Evolutionary conservation across 208 protist genomes (phyloP).

Genomic region (Trichomonas gallinae): DNA sequence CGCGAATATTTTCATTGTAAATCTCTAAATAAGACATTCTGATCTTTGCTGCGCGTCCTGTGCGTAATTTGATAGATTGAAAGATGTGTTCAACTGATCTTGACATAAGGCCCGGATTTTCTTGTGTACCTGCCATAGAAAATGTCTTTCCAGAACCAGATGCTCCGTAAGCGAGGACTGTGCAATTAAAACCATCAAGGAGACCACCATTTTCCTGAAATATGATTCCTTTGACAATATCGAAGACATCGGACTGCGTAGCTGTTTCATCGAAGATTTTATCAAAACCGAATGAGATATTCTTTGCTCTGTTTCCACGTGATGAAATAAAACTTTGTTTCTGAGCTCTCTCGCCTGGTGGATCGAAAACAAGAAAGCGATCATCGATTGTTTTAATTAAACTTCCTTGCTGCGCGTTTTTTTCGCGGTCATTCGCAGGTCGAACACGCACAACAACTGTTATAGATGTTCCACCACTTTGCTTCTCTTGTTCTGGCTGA

Average conservation of each 20-base stretch:
- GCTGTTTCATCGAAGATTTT: background rate
- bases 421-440: background rate
- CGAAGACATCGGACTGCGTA: background rate
- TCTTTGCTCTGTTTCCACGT: background rate
- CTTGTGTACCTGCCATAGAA: slow-evolving; percentile 3
- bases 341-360: background rate
- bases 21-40: slow-evolving; percentile 22
- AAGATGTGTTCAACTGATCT: background rate
- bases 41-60: background rate
- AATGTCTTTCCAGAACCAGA: slow-evolving; percentile 21
- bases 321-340: background rate
- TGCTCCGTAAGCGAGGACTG: slow-evolving; percentile 5
- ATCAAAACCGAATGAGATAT: slow-evolving; percentile 3
- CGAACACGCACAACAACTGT: slow-evolving; percentile 6
- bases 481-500: background rate
- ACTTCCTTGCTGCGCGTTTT: background rate
- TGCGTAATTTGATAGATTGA: background rate
- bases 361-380: background rate
- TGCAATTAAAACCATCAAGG: background rate
- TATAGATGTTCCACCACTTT: background rate
- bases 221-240: background rate
- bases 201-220: background rate
- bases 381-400: background rate
- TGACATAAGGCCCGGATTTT: slow-evolving; percentile 23
- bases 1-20: slow-evolving; percentile 22